Evolutionary conservation across 202 grass and related monocot genomes (phyloP).

Genomic region (Digitaria exilis): DNA sequence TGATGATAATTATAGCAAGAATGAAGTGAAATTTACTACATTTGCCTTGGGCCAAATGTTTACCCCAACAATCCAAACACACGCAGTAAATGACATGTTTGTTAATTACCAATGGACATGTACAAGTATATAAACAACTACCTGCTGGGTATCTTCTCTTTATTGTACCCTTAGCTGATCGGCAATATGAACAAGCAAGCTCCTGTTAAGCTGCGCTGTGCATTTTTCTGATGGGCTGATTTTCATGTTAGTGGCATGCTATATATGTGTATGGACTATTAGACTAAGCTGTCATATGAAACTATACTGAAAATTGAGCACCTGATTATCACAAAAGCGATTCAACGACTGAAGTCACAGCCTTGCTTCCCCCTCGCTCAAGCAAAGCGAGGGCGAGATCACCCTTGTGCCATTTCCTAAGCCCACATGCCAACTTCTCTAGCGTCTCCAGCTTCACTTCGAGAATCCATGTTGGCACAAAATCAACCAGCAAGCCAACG

Average conservation of each 20-base stretch:
- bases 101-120: not conserved
- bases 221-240: not conserved
- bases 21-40: no score
- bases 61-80: no score
- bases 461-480: conserved; percentile 63
- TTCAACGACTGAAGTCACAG: conserved; percentile 68
- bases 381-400: conserved; percentile 72
- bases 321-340: conserved; percentile 43
- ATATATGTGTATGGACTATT: not conserved
- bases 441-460: conserved; percentile 63
- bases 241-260: not conserved
- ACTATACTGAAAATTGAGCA: not conserved
- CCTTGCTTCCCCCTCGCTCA: conserved; percentile 60
- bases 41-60: no score
- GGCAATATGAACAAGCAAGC: conserved; percentile 1
- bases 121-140: not conserved
- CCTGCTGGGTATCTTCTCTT: not conserved
- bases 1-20: no score
- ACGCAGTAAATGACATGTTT: not conserved
- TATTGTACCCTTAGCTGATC: not conserved
- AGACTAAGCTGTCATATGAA: not conserved
- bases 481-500: conserved; percentile 62
- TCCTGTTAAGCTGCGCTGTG: not conserved
- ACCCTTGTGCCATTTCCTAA: conserved; percentile 67
- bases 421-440: conserved; percentile 60